phyloP scores from a whole-genome alignment of 768 basidiomycete genomes.

The Steccherinum ochraceum region DNA sequence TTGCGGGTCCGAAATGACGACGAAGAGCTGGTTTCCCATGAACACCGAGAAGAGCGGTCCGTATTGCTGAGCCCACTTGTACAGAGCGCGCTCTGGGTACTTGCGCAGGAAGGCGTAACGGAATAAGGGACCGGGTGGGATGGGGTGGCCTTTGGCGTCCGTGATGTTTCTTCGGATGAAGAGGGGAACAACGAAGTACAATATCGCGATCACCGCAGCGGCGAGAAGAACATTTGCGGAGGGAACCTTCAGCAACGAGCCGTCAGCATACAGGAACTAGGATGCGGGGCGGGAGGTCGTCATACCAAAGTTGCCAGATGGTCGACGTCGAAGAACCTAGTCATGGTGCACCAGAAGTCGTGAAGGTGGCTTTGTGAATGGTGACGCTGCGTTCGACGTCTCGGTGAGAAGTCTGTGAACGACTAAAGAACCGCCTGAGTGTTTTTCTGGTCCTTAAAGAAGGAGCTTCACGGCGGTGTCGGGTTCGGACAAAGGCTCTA shows the following conservation, averaged over 20 bases:
- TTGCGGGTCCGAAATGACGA: conserved; percentile 37
- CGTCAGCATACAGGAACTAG: no score
- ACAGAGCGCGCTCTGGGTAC: conserved; percentile 37
- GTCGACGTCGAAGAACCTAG: no score
- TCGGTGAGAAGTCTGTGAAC: no score
- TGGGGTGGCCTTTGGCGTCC: conserved; percentile 17
- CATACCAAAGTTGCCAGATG: no score
- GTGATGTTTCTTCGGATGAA: conserved; percentile 13
- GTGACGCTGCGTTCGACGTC: no score
- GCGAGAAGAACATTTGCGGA: conserved; percentile 6
- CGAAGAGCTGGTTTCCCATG: conserved; percentile 42
- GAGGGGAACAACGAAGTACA: conserved; percentile 12
- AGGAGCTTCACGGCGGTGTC: no score
- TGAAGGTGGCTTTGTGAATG: no score
- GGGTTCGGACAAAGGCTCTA: no score
- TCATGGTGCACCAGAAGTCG: no score
- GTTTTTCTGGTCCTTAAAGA: no score
- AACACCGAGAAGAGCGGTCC: conserved; percentile 39
- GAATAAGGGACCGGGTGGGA: conserved; percentile 18
- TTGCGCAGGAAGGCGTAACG: conserved; percentile 32
- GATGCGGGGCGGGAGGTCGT: no score
- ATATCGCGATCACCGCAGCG: conserved; percentile 1
- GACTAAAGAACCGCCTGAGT: no score
- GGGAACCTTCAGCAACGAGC: not conserved
- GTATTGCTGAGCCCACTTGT: conserved; percentile 36